Evolutionary conservation across 352 stramenopile genomes (phyloP), one percentile per base, ranked within the genome.

Genomic region (Elongisporangium prolatum): DNA sequence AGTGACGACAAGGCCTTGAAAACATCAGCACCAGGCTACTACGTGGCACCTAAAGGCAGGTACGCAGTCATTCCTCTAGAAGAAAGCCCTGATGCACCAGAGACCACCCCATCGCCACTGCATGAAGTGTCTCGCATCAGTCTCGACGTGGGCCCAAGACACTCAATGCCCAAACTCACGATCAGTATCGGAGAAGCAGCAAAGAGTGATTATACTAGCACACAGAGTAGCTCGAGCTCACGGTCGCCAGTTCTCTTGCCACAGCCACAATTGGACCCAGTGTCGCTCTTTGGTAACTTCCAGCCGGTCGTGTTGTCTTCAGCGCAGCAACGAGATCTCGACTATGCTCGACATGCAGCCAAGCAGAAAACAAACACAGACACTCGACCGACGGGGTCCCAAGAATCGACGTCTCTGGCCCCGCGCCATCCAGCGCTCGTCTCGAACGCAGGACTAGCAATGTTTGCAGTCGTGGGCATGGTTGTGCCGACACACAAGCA

Each of bases 391-490:
- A 17, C 34, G 14, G 34, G 34, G 17, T 4, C 34, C 1, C 34
- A 44, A 13, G 34, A 44, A 4, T 44, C 34, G 10, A 17, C 10
- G 11, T 44, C 34, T 16, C 11, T 44, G 10, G 34, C 4, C 11
- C 34, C 34, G 10, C 9, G 11, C 5, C 9, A 5, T 40, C 28
- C 28, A 40, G 28, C 28, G 2, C 5, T 9, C 4, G 34, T 9
- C 34, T 9, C 34, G 10, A 44, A 44, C 34, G 34, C 34, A 44
- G 34, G 11, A 44, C 34, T 13, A 16, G 17, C 10, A 7, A 44
- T 67, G 0, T 88, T 88, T 54, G 78, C 76, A 3, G 68, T 82
- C 48, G 69, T 63, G n/a, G 85, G 78, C 54, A 69, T 88, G 14
- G 68, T 89, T 21, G 63, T 91, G 4, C 84, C 76, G 2, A 74